Percentiles rank a stretch among this genome's conserved stretches.
phyloP scores from a whole-genome alignment of 2,329 filamentous ascomycete species.

The Cercospora canescens region DNA sequence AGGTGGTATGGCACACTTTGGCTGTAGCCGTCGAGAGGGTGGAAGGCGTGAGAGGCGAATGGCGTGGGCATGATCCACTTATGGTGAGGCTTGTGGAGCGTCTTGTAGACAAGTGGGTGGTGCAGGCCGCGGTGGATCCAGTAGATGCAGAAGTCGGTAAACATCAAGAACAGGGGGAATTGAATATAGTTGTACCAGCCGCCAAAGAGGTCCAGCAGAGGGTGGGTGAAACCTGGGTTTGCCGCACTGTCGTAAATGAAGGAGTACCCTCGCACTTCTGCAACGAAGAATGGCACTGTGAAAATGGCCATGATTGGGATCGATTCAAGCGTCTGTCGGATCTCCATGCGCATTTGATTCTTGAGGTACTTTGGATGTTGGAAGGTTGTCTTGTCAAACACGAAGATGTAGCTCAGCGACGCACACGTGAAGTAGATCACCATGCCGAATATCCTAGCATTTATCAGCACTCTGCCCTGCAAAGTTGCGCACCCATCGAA shows the following conservation, averaged over 20 bases:
- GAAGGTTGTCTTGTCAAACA: conserved; percentile 89
- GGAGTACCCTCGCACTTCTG: conserved; percentile 79
- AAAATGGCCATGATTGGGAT: conserved; percentile 82
- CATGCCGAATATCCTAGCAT: conserved; percentile 79
- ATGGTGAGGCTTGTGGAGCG: conserved; percentile 94
- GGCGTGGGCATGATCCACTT: conserved; percentile 99
- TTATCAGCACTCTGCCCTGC: not conserved
- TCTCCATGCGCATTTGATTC: conserved; percentile 86
- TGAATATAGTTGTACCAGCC: conserved; percentile 71
- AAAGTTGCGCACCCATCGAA: not conserved
- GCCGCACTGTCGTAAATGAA: conserved; percentile 76
- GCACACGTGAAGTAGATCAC: conserved; percentile 84
- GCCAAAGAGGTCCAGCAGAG: conserved; percentile 31
- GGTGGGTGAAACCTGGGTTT: conserved; percentile 32
- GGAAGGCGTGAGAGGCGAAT: conserved; percentile 90
- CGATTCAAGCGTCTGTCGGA: conserved; percentile 71
- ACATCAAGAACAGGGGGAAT: conserved; percentile 83
- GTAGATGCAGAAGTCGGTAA: conserved; percentile 90
- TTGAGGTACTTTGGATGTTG: conserved; percentile 93
- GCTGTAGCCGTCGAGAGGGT: conserved; percentile 86
- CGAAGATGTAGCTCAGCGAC: conserved; percentile 77
- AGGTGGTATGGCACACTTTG: conserved; percentile 91
- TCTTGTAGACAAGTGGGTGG: conserved; percentile 79
- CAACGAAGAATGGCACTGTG: conserved; percentile 77
- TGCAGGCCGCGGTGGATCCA: conserved; percentile 87